These are phyloP conservation scores for Moniliophthora roreri DNA, from an alignment of 1,284 basidiomycete species.

Conservation along the genomic window DNA sequence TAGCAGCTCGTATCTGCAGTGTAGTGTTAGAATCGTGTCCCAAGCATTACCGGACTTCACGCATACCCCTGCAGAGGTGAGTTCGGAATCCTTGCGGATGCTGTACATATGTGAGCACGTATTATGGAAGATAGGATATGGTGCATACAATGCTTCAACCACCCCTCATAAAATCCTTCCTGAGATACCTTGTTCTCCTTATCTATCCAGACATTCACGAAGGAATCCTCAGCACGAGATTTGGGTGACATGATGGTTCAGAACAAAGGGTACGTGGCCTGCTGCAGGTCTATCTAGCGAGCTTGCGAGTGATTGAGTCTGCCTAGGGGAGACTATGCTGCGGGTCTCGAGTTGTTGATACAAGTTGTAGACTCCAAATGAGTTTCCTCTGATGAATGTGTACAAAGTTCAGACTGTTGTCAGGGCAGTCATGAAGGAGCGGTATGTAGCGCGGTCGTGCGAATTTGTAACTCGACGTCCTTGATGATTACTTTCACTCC, in stretches of 20 bases:
- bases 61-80: constrained; percentile 48
- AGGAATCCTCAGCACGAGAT: constrained; percentile 8
- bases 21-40: too few species aligned
- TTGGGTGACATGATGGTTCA: constrained; percentile 1
- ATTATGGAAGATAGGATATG: too few species aligned
- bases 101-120: constrained; percentile 27
- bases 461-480: not conserved
- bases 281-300: too few species aligned
- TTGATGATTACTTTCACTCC: constrained; percentile 93
- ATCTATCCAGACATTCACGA: constrained; percentile 16
- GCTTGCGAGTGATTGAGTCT: too few species aligned
- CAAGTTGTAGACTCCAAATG: too few species aligned
- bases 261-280: too few species aligned
- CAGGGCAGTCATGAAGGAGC: too few species aligned
- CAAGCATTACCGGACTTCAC: constrained; percentile 46
- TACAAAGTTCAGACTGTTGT: too few species aligned
- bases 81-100: constrained; percentile 47
- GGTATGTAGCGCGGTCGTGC: not conserved
- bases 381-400: too few species aligned
- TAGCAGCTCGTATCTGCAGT: constrained; percentile 37
- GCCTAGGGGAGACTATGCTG: too few species aligned
- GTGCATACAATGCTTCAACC: constrained; percentile 7
- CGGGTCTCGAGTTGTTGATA: too few species aligned
- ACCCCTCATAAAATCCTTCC: constrained; percentile 7
- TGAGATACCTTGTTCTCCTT: constrained; percentile 5